Base-by-base conservation (phyloP, 2,329 filamentous ascomycete species). In the Fusarium avenaceum region DNA sequence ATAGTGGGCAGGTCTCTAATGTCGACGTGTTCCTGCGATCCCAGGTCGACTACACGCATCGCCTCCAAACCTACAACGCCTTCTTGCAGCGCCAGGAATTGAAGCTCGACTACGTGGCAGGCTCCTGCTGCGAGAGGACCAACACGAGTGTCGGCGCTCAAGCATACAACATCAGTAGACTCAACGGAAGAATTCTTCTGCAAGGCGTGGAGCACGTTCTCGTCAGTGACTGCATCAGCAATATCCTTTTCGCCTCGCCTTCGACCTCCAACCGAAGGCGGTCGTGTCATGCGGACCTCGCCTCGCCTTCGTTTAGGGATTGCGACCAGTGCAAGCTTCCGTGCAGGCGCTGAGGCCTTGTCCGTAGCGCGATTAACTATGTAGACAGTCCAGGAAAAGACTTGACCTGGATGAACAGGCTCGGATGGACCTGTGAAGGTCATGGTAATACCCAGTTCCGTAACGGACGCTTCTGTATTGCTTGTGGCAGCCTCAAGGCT, bases 11-110 rank as follows among this genome's bases (percentile, higher is more conserved):
- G 76, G 64, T 95, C 90, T 63, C 87, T 85, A 55, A 94, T 89
- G 77, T 95, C 92, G 5, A 92, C 89, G 74, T 92, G 90, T 79
- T 94, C 91, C 73, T 92, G 89, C 33, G 87, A 91, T 22, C 83
- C 87, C 62, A 95, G 76, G 76, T 96, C 92, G 5, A 94, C 84
- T 2, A 95, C 87, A 49, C 91, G 83, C 20, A 95, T 83, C 4
- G 89, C 89, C 71, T 94, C 92, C 4, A 95, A 78, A n/a, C 85
- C 84, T 30, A 92, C 83, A 32, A 92, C 84, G 1, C 92, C 92
- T 47, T 86, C 83, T 53, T 82, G 81, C 52, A 94, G 80, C 6
- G 92, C 89, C 53, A 94, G 80, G 69, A 95, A 94, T 69, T 87
- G 87, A 70, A 95, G 77, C 76, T 92, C 90, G 2, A 88, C 89